Evolutionary conservation across 2,329 filamentous ascomycete genomes (phyloP).

Genomic region (Penicillium sp.): DNA sequence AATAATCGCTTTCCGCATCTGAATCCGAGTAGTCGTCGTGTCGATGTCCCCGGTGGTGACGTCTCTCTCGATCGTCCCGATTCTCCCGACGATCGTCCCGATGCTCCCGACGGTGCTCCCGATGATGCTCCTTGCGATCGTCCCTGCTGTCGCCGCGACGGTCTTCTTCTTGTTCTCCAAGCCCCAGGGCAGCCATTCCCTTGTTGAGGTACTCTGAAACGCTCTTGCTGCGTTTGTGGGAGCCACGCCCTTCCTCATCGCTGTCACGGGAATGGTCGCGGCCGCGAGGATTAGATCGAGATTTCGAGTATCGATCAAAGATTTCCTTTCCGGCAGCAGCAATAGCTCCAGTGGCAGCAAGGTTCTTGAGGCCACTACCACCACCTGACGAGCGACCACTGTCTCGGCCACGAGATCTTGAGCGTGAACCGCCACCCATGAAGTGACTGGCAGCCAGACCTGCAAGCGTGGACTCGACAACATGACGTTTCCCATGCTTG

Average conservation of each 20-base stretch:
- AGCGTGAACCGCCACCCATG: slow-evolving; percentile 72
- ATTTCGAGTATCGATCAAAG: slow-evolving; percentile 39
- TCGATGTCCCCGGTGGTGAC: slow-evolving; percentile 23
- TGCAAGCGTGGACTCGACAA: slow-evolving; percentile 83
- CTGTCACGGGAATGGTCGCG: slow-evolving; percentile 49
- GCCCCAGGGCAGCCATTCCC: slow-evolving; percentile 47
- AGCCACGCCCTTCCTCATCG: slow-evolving; percentile 44
- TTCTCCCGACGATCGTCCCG: slow-evolving; percentile 23
- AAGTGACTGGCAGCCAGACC: slow-evolving; percentile 83
- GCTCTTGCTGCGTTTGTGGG: slow-evolving; percentile 47
- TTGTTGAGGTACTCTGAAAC: slow-evolving; percentile 47
- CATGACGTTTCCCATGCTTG: slow-evolving; percentile 74
- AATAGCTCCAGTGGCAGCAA: slow-evolving; percentile 47
- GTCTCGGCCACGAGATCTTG: slow-evolving; percentile 68
- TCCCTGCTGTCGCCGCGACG: slow-evolving; percentile 24
- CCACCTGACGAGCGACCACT: slow-evolving; percentile 48
- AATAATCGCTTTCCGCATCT: slow-evolving; percentile 36
- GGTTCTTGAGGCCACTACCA: slow-evolving; percentile 44
- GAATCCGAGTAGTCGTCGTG: slow-evolving; percentile 44
- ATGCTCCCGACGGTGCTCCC: slow-evolving; percentile 11
- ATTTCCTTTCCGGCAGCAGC: slow-evolving; percentile 51
- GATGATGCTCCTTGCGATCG: slow-evolving; percentile 6
- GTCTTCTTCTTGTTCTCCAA: slow-evolving; percentile 33
- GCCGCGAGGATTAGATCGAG: slow-evolving; percentile 43
- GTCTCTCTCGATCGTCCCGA: slow-evolving; percentile 31